Percentiles rank a stretch among this genome's conserved stretches.
These are phyloP conservation scores for Blastocladiella emersonii DNA, from an alignment of 371 early-diverging fungal genomes.

Conservation along the genomic window DNA sequence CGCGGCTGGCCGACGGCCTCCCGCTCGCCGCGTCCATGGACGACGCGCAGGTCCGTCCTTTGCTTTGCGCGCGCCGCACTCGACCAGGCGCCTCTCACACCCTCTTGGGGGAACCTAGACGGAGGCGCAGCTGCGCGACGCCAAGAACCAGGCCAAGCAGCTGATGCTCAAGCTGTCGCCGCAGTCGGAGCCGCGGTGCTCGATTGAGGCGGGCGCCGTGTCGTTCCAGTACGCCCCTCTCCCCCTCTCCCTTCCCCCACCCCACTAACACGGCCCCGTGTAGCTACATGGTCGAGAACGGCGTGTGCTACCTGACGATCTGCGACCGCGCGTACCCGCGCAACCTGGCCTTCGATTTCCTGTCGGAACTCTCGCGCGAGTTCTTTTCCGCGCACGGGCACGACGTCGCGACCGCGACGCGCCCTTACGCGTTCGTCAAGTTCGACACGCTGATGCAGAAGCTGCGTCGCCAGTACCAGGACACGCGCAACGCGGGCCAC, in stretches of 20 bases:
- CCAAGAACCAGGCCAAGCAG: conserved; percentile 83
- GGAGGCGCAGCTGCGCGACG: conserved; percentile 71
- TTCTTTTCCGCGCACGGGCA: conserved; percentile 81
- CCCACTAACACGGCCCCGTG: not conserved
- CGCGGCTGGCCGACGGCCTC: conserved; percentile 83
- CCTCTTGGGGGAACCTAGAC: conserved; percentile 10
- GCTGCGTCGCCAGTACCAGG: conserved; percentile 86
- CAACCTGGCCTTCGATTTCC: conserved; percentile 84
- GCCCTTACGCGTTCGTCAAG: conserved; percentile 93
- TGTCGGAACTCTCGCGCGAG: conserved; percentile 88
- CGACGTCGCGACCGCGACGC: conserved; percentile 66
- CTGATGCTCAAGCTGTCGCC: conserved; percentile 70
- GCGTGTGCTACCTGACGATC: conserved; percentile 83
- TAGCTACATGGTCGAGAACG: conserved; percentile 86
- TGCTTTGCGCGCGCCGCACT: not conserved
- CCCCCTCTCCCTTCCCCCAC: too few species aligned
- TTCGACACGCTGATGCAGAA: conserved; percentile 96
- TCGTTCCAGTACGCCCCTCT: conserved; percentile 62
- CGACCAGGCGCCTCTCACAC: not conserved
- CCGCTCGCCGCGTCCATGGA: conserved; percentile 94
- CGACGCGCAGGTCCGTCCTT: conserved; percentile 70
- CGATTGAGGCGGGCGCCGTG: conserved; percentile 81
- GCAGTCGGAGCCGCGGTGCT: conserved; percentile 81
- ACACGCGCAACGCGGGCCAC: conserved; percentile 83
- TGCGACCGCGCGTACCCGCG: conserved; percentile 90